Conservation (phyloP, 345 rosid genomes). For the Boechera divaricarpa region DNA sequence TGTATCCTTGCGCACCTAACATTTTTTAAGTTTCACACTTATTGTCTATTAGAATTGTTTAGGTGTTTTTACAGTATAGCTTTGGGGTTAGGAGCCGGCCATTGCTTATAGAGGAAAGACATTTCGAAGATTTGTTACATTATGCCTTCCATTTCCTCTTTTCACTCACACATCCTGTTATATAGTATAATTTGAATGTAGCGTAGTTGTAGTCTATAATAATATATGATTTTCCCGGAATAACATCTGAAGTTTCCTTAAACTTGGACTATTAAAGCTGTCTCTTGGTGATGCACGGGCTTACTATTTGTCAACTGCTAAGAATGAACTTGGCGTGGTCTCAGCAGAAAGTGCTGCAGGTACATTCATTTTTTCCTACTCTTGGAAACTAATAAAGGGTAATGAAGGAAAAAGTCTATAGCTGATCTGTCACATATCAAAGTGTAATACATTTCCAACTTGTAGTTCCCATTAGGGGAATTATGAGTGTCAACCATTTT, state of each 20-base stretch:
- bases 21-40: neutral
- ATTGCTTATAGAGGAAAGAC: neutral
- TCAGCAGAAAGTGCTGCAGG: conserved; percentile 91
- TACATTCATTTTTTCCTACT: conserved; percentile 33
- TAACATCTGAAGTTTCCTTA: conserved; percentile 18
- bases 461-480: neutral
- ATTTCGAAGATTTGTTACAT: neutral
- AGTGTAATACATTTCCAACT: conserved; percentile 2
- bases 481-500: neutral
- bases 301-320: conserved; percentile 86
- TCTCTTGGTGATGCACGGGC: conserved; percentile 98
- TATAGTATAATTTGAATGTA: neutral
- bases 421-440: conserved; percentile 1
- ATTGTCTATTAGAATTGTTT: no score
- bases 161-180: neutral
- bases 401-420: neutral
- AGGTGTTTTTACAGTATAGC: neutral
- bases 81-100: neutral
- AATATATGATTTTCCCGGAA: neutral
- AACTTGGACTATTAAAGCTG: conserved; percentile 53
- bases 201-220: neutral
- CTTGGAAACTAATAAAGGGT: conserved; percentile 16
- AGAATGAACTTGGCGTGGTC: conserved; percentile 89
- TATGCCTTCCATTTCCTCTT: neutral
- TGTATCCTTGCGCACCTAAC: conserved; percentile 59